phyloP scores from a whole-genome alignment of 306 rosid species.

The Corylus americana region DNA sequence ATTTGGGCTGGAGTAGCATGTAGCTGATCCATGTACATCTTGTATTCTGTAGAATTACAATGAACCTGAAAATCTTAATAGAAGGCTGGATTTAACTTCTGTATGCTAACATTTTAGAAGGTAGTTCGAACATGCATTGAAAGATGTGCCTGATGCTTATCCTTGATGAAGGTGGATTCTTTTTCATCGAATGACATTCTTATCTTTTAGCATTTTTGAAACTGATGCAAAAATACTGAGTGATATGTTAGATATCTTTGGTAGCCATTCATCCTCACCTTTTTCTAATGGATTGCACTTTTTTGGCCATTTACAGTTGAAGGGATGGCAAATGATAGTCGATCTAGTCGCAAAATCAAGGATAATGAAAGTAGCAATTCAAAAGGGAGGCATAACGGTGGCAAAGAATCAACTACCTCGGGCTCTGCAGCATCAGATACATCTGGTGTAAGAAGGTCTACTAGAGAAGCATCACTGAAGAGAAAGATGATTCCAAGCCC shows the following conservation, averaged over 20 bases:
- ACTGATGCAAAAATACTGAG: background rate
- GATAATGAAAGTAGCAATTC: constrained; percentile 39
- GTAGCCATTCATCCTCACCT: background rate
- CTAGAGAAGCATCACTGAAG: constrained; percentile 43
- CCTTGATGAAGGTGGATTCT: background rate
- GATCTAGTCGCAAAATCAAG: constrained; percentile 45
- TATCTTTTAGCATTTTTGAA: background rate
- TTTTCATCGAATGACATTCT: background rate
- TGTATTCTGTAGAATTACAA: background rate
- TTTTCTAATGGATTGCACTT: background rate
- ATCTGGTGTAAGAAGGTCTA: constrained; percentile 56
- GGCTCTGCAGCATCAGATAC: constrained; percentile 32
- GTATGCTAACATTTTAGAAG: constrained; percentile 3
- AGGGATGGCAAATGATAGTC: constrained; percentile 58
- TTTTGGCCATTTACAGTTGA: constrained; percentile 24
- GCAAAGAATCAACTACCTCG: constrained; percentile 38
- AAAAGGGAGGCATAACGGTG: constrained; percentile 32
- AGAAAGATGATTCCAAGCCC: constrained; percentile 35
- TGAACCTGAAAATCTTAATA: background rate
- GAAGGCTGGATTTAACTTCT: constrained; percentile 16
- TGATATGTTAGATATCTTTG: constrained; percentile 17
- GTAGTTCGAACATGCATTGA: background rate
- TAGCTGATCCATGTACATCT: background rate
- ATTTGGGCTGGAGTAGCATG: background rate
- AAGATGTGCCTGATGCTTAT: background rate